Evolutionary conservation across 192 early-diverging fungal genomes (phyloP), one percentile per base, ranked within the genome.

Genomic region (Mortierella antarctica): DNA sequence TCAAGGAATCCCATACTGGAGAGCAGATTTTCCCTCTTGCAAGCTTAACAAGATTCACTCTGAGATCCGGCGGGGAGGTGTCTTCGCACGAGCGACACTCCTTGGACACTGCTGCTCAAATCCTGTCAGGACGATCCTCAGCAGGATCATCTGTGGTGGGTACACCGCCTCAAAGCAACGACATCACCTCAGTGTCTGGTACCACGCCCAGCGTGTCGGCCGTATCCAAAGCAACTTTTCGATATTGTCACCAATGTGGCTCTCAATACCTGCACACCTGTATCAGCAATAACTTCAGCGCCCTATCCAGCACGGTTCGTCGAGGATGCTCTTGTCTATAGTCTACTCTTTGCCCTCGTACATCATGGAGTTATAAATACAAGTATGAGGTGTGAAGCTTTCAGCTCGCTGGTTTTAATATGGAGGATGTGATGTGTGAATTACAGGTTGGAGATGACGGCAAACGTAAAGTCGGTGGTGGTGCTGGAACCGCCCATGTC

Each of bases 401-500:
- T 45, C 21, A 17, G 31, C 31, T 3, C 31, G 31, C 31, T 31
- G 31, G 1, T 31, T 31, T 31, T 31, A 31, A 31, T 31, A 3
- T 31, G n/a, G 39, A 67, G 20, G 23, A 47, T 57, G 49, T 21
- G 62, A 41, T 44, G 54, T 41, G 31, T 53, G 42, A n/a, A 15
- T 88, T 90, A 89, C 80, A 91, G 77, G 70, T 89, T 91, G 58
- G 74, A 77, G 67, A 99, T 94, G 73, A 99, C 90, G 49, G 93
- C 95, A 67, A 85, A 83, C 74, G 97, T 99, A 72, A 99, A 99
- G 62, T 99, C 95, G 73, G 94, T 96, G 69, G 96, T 97, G 67
- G 91, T 92, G 82, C 86, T 84, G 53, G 75, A 87, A 65, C 97
- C 97, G 64, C 96, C 96, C 57, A 99, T 87, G 73, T 99, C 97